phyloP scores from a whole-genome alignment of 371 early-diverging fungal genomes.

The Synchytrium microbalum region DNA sequence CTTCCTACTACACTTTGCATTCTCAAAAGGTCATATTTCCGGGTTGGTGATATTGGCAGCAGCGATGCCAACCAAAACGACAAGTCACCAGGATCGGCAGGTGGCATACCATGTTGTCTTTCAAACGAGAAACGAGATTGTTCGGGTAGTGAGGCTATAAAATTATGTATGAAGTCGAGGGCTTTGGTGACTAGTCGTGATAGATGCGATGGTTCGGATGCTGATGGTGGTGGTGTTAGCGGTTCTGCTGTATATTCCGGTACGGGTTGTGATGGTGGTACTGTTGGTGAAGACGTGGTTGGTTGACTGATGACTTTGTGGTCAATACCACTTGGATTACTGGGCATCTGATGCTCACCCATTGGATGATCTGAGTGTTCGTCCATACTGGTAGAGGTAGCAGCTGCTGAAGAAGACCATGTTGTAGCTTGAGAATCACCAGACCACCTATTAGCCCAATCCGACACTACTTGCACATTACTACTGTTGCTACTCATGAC shows the following conservation, averaged over 20 bases:
- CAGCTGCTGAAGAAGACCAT: no score
- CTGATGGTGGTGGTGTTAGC: neutral
- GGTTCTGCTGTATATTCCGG: no score
- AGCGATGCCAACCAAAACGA: conserved; percentile 24
- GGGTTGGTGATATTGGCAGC: conserved; percentile 16
- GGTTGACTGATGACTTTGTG: neutral
- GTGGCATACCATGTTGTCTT: conserved; percentile 19
- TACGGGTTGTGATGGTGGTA: neutral
- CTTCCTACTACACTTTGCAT: conserved; percentile 10
- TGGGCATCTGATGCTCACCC: no score
- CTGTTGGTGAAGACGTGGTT: neutral
- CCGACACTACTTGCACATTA: no score
- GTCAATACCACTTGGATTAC: no score
- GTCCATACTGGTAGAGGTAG: no score
- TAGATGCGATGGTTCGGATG: conserved; percentile 7
- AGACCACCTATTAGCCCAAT: no score
- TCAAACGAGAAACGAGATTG: conserved; percentile 12
- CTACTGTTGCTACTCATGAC: no score
- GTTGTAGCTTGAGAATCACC: no score
- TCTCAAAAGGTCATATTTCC: conserved; percentile 17
- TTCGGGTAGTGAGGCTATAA: conserved; percentile 8
- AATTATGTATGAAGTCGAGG: conserved; percentile 8
- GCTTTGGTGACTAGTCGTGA: neutral
- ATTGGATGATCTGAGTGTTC: no score
- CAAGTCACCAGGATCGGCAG: conserved; percentile 19